Conservation (phyloP, 495 filamentous ascomycete genomes). For the Lasiosphaeria hispida region DNA sequence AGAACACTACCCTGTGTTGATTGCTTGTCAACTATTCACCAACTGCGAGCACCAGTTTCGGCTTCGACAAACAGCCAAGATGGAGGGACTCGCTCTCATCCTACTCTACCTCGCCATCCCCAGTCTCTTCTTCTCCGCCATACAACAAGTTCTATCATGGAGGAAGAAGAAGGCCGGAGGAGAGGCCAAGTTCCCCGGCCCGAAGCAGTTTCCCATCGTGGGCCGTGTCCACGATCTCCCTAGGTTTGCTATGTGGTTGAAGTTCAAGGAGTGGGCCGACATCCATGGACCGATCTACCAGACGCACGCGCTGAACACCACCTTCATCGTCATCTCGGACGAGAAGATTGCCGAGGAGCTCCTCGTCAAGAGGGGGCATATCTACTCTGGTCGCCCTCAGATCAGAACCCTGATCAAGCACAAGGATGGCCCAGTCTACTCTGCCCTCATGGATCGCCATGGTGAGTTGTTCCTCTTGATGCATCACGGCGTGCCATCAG, state of each 20-base stretch:
- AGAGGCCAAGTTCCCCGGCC: constrained; percentile 39
- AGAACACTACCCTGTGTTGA: neutral
- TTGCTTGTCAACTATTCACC: neutral
- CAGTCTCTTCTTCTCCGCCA: constrained; percentile 39
- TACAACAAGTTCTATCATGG: constrained; percentile 41
- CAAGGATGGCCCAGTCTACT: constrained; percentile 46
- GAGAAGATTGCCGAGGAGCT: constrained; percentile 57
- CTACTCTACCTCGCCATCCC: constrained; percentile 46
- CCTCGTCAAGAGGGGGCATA: constrained; percentile 51
- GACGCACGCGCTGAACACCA: constrained; percentile 46
- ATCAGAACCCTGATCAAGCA: constrained; percentile 47
- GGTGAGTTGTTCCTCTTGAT: constrained; percentile 28
- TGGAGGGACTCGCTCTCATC: constrained; percentile 33
- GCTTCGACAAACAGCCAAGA: constrained; percentile 12
- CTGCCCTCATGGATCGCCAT: constrained; percentile 49
- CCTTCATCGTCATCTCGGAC: constrained; percentile 54
- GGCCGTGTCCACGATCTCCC: constrained; percentile 52
- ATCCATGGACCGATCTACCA: constrained; percentile 55
- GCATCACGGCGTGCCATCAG: neutral
- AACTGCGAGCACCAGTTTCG: neutral
- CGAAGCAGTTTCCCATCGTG: constrained; percentile 46
- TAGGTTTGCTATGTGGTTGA: constrained; percentile 50
- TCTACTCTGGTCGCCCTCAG: constrained; percentile 52
- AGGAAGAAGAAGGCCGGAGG: constrained; percentile 22
- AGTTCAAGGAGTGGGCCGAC: constrained; percentile 58